Conservation (phyloP, 805 yeast genomes). For the Ogataea neopini region DNA sequence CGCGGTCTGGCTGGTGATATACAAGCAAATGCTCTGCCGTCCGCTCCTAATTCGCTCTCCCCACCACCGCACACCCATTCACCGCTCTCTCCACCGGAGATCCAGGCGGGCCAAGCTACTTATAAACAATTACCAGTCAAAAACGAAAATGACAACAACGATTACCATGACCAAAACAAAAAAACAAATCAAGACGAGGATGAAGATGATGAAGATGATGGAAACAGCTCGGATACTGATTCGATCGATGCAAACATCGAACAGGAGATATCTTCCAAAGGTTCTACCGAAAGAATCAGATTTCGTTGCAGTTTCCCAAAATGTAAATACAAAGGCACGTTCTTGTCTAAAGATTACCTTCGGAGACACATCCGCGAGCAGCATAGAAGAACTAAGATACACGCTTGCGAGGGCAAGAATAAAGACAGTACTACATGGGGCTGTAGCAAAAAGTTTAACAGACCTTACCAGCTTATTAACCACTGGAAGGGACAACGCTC, state of each 20-base stretch:
- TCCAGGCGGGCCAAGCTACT: background rate
- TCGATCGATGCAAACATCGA: constrained; percentile 12
- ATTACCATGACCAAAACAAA: background rate
- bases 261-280: constrained; percentile 9
- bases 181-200: constrained; percentile 4
- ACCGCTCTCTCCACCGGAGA: constrained; percentile 4
- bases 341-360: constrained; percentile 32
- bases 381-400: constrained; percentile 28
- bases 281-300: constrained; percentile 7
- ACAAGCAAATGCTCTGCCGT: background rate
- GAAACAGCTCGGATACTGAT: constrained; percentile 12
- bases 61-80: constrained; percentile 8
- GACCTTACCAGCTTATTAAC: constrained; percentile 37
- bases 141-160: background rate
- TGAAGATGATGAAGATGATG: constrained; percentile 6
- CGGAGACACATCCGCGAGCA: constrained; percentile 35
- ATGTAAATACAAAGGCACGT: constrained; percentile 34
- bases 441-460: constrained; percentile 33
- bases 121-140: too few relatives aligned
- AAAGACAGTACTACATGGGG: constrained; percentile 32
- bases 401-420: constrained; percentile 28
- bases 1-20: background rate
- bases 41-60: constrained; percentile 8
- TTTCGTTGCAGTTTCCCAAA: constrained; percentile 24
- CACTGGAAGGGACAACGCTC: constrained; percentile 38